Evolutionary conservation across 208 protist species (phyloP), one percentile per base, ranked within the genome.

Genomic region (Sergeia podlipaevii): DNA sequence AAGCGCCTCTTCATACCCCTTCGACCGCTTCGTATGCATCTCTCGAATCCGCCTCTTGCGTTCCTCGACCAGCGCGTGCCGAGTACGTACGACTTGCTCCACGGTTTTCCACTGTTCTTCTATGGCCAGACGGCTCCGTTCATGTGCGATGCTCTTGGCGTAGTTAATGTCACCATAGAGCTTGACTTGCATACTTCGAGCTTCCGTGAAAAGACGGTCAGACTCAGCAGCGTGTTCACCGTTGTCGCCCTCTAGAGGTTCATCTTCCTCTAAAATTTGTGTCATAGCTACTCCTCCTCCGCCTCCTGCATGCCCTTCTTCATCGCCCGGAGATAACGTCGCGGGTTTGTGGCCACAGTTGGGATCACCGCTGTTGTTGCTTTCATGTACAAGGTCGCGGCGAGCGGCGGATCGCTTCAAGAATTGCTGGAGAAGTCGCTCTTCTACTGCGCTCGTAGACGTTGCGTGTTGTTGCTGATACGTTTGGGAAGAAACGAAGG

Each of bases 71-170:
- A 87, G 33, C 29, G 65, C 70, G 41, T 82, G 70, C 18, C 74
- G 57, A 21, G 80, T 92, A 23, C 75, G 74, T 8, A 86, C n/a
- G 8, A 92, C 72, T 26, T 82, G 80, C 21, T 54, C 74, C 3
- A 92, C 77, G 39, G 70, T 73, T 23, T 72, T 72, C 80, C 80
- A 89, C 28, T 78, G 67, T 29, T 73, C 75, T 27, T 52, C 51
- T n/a, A 85, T 10, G 11, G 74, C 45, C 45, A 75, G 73, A 62
- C 71, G 66, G 8, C 65, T 44, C 10, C 72, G 76, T 8, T 55
- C 65, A 28, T 76, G 62, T 6, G 60, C 51, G 28, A 72, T 71
- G 11, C 60, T 42, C 34, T 70, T 60, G 8, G 78, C 79, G 65
- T 77, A 86, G 48, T 66, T 59, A 27, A 87, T 47, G 39, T 77